Evolutionary conservation across 2,329 filamentous ascomycete genomes (phyloP).

Genomic region (Fusarium sp.): DNA sequence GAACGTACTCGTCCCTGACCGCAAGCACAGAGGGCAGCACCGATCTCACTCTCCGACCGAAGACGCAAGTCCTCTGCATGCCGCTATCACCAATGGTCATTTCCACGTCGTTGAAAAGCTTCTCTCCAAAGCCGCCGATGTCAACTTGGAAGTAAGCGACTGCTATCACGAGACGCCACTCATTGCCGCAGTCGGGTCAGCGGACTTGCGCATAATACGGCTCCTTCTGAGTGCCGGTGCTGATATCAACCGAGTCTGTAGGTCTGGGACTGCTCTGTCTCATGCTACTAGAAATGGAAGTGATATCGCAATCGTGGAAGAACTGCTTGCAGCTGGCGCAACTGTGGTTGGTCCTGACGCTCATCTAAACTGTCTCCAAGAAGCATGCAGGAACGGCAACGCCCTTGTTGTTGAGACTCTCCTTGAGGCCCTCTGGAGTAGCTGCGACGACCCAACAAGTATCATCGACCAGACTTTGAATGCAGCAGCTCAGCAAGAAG

Average conservation of each 20-base stretch:
- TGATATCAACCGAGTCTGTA: background rate
- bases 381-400: background rate
- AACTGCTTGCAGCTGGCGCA: conserved; percentile 2
- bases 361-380: background rate
- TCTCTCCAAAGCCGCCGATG: conserved; percentile 9
- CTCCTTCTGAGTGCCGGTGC: conserved; percentile 13
- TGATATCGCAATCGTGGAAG: conserved; percentile 11
- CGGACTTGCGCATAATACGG: background rate
- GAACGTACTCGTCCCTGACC: no score
- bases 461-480: background rate
- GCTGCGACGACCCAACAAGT: no score
- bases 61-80: conserved; percentile 16
- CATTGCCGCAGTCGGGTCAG: background rate
- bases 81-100: background rate
- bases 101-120: background rate
- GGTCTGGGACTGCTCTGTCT: background rate
- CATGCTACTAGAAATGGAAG: background rate
- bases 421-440: background rate
- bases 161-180: conserved; percentile 1
- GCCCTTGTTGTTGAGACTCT: background rate
- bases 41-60: no score
- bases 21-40: no score
- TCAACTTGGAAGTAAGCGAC: background rate
- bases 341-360: background rate
- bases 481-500: background rate